Base-by-base conservation (phyloP, 106 monocot genomes). In the Dioscorea alata region DNA sequence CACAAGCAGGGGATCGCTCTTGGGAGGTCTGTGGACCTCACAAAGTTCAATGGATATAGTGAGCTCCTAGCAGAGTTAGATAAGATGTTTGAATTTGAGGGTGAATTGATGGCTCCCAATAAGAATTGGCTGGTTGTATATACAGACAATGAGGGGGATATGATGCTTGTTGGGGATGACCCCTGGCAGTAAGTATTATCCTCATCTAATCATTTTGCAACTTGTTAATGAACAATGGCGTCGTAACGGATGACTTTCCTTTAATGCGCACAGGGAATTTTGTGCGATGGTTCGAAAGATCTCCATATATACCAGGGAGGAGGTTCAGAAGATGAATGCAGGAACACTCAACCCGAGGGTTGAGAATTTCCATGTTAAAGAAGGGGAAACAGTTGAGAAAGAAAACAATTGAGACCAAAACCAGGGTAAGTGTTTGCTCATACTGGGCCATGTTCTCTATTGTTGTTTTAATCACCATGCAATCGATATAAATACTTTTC, bases 131-230 rank as follows among this genome's bases (percentile, higher is more conserved):
- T 80, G 57, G 58, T 94, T 63, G 84, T 94, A 6, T 94, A 94
- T 51, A 87, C 84, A 6, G 94, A 94, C 54, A 71, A 90, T 56
- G 94, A 94, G 63, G 90, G 90, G 61, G 94, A 94, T 61, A 90
- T 90, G 86, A 90, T 94, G 90, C 94, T 90, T 49, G 89, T 94
- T 28, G 94, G 94, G 49, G 94, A 94, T 78, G 87, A 90, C 68
- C 94, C 94, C 1, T 94, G 94, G 94, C 71, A 68, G 94, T 94
- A 80, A 73, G 87, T 57, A 19, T 23, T 48, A 21, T 18, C 17
- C 33, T 9, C 21, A 7, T 63, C 15, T 31, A 1, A 63, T 33
- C 13, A 34, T 63, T 17, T 63, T 4, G 0, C 63, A 14, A 63
- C 63, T 23, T 34, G 13, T 0, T 16, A 5, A 1, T 2, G 33